Percentiles rank a stretch among this genome's conserved stretches.
Evolutionary conservation across 257 asterid species (phyloP).

Genomic region (Solanum bulbocastanum): DNA sequence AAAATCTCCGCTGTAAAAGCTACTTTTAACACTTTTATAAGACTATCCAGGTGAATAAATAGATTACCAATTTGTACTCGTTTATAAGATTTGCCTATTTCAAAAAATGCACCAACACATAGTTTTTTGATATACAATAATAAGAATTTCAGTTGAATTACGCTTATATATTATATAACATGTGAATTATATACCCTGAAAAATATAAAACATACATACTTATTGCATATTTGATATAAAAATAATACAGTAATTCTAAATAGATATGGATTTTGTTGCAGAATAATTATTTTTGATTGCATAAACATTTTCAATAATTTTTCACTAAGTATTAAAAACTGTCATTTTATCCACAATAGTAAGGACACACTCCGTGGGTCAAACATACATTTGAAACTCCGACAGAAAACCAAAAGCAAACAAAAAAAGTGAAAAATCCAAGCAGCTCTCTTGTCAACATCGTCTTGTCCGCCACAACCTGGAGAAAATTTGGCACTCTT

Average conservation of each 20-base stretch:
- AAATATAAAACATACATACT: neutral
- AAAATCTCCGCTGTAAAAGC: accelerated
- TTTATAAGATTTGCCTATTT: neutral
- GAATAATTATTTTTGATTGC: neutral
- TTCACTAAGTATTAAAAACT: neutral
- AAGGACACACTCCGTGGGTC: neutral
- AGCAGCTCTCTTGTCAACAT: constrained; percentile 13
- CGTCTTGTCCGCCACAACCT: constrained; percentile 19
- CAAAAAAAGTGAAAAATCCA: neutral
- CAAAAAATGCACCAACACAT: too few relatives aligned
- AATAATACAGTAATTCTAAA: neutral
- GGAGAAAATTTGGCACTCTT: neutral
- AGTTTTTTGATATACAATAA: too few relatives aligned
- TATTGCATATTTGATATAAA: neutral
- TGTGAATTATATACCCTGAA: neutral
- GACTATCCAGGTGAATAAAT: neutral
- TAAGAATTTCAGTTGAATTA: too few relatives aligned
- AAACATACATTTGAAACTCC: neutral
- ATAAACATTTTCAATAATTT: neutral
- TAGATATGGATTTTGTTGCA: neutral
- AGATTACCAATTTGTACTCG: neutral
- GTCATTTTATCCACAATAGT: neutral
- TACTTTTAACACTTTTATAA: too few relatives aligned
- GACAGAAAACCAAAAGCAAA: neutral
- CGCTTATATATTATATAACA: too few relatives aligned